Conservation (phyloP, 139 green algal genomes). For the Auxenochlorella pyrenoidosa region DNA sequence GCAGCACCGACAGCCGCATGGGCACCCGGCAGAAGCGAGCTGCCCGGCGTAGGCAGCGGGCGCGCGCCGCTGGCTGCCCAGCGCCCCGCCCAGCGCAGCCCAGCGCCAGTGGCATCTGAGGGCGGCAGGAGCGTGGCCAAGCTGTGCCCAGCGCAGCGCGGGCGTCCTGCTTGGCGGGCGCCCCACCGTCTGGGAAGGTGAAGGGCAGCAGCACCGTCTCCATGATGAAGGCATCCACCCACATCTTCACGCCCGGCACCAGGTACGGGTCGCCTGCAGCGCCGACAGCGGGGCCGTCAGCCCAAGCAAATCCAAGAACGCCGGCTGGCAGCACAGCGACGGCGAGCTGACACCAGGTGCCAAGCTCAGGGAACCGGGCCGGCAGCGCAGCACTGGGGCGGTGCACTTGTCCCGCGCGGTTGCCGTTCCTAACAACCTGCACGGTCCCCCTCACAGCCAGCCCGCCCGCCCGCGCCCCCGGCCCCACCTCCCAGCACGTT, state of each 20-base stretch:
- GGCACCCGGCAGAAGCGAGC: background rate
- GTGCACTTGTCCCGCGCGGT: no score
- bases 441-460: no score
- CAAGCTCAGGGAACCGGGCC: no score
- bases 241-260: constrained; percentile 40
- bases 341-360: no score
- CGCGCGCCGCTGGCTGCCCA: background rate
- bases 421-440: no score
- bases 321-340: no score
- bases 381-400: background rate
- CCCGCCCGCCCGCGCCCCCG: background rate
- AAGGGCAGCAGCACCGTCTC: constrained; percentile 35
- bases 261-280: constrained; percentile 31
- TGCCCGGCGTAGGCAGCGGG: background rate
- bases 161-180: no score
- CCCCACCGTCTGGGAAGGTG: constrained; percentile 33
- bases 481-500: constrained; percentile 17
- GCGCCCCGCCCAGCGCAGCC: background rate
- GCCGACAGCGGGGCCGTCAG: background rate
- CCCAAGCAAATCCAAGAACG: background rate
- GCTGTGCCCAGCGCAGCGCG: background rate
- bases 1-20: no score
- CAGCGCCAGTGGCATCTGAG: background rate
- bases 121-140: no score
- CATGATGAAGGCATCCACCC: constrained; percentile 41